Conservation (phyloP, 495 filamentous ascomycete species). For the Aspergillus haitiensis region DNA sequence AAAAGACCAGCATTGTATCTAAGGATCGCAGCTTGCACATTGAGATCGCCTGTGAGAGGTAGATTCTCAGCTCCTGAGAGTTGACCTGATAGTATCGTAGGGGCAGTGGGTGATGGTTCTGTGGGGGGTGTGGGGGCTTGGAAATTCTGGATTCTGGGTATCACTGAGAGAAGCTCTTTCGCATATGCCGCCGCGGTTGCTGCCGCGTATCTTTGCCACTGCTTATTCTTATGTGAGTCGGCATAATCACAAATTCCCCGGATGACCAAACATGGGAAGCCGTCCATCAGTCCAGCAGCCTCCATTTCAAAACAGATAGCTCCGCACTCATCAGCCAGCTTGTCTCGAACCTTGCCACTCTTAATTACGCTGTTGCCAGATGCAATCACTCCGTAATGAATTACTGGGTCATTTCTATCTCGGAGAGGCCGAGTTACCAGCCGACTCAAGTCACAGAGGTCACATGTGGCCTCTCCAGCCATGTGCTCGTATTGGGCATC, state of each 20-base stretch:
- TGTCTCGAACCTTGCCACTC: constrained; percentile 14
- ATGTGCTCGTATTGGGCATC: constrained; percentile 29
- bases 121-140: too few relatives aligned
- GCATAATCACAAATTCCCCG: constrained; percentile 39
- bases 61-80: too few relatives aligned
- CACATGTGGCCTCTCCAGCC: constrained; percentile 17
- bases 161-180: constrained; percentile 19
- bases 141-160: neutral
- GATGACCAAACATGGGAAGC: constrained; percentile 32
- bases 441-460: constrained; percentile 20
- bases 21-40: too few relatives aligned
- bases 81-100: too few relatives aligned
- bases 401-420: constrained; percentile 1
- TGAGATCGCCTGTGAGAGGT: too few relatives aligned
- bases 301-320: constrained; percentile 52
- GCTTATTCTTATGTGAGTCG: constrained; percentile 40
- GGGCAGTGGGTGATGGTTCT: too few relatives aligned
- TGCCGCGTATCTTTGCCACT: constrained; percentile 33
- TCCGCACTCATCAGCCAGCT: constrained; percentile 20
- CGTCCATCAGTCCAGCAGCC: constrained; percentile 42
- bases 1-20: too few relatives aligned
- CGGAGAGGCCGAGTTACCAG: constrained; percentile 15
- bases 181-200: constrained; percentile 35
- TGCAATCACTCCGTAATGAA: constrained; percentile 27
- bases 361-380: constrained; percentile 27